Conservation (phyloP, 1,284 basidiomycete genomes). For the Coniferiporia sulphurascens region DNA sequence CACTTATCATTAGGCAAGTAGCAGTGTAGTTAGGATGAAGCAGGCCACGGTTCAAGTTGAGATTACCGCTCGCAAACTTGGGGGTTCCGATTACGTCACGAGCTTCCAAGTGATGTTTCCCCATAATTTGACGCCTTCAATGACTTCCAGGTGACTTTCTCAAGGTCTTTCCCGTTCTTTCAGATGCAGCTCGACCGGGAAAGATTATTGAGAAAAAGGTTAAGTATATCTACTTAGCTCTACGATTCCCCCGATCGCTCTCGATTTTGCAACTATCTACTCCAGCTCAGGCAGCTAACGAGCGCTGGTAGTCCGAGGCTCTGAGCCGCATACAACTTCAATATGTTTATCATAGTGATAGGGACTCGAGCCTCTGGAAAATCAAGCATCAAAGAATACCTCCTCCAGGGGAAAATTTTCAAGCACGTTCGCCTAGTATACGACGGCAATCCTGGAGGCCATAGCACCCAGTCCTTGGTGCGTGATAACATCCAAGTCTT, state of each 20-base stretch:
- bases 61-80: too few relatives aligned
- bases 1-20: too few relatives aligned
- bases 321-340: background rate
- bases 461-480: background rate
- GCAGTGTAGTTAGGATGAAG: too few relatives aligned
- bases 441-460: background rate
- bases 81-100: too few relatives aligned
- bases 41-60: too few relatives aligned
- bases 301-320: background rate
- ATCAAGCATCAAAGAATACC: constrained; percentile 68
- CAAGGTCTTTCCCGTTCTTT: too few relatives aligned
- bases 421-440: constrained; percentile 30
- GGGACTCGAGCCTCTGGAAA: constrained; percentile 85
- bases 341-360: constrained; percentile 89
- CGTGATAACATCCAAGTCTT: background rate
- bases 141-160: too few relatives aligned
- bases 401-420: constrained; percentile 50
- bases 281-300: background rate
- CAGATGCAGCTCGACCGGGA: background rate
- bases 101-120: too few relatives aligned
- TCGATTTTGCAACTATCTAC: background rate
- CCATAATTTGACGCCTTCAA: too few relatives aligned
- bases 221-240: background rate
- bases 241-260: background rate
- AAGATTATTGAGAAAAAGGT: background rate